Conservation (phyloP, 805 yeast species). For the Wickerhamiella vanderwaltii region DNA sequence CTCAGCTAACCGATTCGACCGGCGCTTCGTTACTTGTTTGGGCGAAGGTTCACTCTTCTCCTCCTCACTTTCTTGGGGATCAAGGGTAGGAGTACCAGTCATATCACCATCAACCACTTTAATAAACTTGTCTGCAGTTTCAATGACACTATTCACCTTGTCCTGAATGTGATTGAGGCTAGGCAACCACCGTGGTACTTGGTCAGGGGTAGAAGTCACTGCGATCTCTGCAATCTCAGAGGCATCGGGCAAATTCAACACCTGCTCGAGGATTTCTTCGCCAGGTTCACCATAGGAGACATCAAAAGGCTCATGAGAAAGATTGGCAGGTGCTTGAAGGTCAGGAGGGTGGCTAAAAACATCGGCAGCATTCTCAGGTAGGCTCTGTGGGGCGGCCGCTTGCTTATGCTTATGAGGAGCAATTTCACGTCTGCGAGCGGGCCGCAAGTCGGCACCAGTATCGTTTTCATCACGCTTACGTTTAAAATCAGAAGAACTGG, state of each 20-base stretch:
- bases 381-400: constrained; percentile 6
- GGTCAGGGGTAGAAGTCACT: constrained; percentile 1
- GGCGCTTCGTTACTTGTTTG: too few relatives aligned
- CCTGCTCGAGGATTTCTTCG: constrained; percentile 2
- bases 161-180: constrained; percentile 1
- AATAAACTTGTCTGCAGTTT: constrained; percentile 1
- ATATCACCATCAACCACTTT: constrained; percentile 3
- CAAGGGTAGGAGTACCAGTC: not conserved
- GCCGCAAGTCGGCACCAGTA: not conserved
- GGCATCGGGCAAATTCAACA: constrained; percentile 6
- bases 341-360: constrained; percentile 11
- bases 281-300: constrained; percentile 4
- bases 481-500: not conserved
- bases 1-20: too few relatives aligned
- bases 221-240: not conserved
- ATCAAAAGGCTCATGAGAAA: constrained; percentile 11
- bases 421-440: constrained; percentile 6
- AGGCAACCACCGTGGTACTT: not conserved
- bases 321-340: constrained; percentile 8
- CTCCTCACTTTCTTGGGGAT: not conserved
- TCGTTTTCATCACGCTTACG: constrained; percentile 7
- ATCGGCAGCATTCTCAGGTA: constrained; percentile 9
- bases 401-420: constrained; percentile 12
- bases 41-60: too few relatives aligned
- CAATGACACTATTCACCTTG: not conserved